Percentiles rank a stretch among this genome's conserved stretches.
These are phyloP conservation scores for Dendrothele bispora DNA, from an alignment of 768 basidiomycete genomes.

Conservation along the genomic window DNA sequence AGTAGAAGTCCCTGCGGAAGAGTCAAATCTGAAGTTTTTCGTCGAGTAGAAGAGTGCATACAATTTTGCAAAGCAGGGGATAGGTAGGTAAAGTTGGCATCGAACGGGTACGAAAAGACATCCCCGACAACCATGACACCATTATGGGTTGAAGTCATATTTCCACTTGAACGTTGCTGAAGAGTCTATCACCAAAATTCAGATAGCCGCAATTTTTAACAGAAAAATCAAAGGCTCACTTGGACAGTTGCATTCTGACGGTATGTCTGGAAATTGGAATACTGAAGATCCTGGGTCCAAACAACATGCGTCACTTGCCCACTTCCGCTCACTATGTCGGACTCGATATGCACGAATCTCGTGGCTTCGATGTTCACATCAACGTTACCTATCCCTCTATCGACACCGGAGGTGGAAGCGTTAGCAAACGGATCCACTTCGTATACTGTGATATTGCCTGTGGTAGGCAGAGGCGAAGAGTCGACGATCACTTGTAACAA, in stretches of 20 bases:
- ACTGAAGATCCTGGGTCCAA: slow-evolving; percentile 43
- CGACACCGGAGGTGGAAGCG: slow-evolving; percentile 34
- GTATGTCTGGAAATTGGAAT: slow-evolving; percentile 47
- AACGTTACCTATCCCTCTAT: slow-evolving; percentile 33
- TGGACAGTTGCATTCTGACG: slow-evolving; percentile 27
- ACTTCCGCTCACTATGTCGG: slow-evolving; percentile 45
- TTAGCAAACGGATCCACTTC: slow-evolving; percentile 41
- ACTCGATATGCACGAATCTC: slow-evolving; percentile 42
- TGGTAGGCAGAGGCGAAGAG: slow-evolving; percentile 44
- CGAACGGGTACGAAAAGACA: slow-evolving; percentile 46
- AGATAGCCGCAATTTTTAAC: neutral
- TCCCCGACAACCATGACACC: slow-evolving; percentile 37
- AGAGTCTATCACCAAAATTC: slow-evolving; percentile 34
- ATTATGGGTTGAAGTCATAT: slow-evolving; percentile 45
- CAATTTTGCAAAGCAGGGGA: slow-evolving; percentile 29
- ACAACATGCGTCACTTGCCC: slow-evolving; percentile 38
- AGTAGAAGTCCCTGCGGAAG: slow-evolving; percentile 30
- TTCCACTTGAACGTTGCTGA: slow-evolving; percentile 41
- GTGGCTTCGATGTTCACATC: slow-evolving; percentile 46
- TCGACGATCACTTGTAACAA: slow-evolving; percentile 47
- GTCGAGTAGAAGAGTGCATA: slow-evolving; percentile 16
- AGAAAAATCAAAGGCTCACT: neutral
- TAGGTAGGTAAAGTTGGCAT: slow-evolving; percentile 37
- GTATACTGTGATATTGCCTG: slow-evolving; percentile 46
- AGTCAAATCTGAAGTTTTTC: neutral